Conservation (phyloP, 306 rosid genomes). For the Elaeagnus macrophylla region DNA sequence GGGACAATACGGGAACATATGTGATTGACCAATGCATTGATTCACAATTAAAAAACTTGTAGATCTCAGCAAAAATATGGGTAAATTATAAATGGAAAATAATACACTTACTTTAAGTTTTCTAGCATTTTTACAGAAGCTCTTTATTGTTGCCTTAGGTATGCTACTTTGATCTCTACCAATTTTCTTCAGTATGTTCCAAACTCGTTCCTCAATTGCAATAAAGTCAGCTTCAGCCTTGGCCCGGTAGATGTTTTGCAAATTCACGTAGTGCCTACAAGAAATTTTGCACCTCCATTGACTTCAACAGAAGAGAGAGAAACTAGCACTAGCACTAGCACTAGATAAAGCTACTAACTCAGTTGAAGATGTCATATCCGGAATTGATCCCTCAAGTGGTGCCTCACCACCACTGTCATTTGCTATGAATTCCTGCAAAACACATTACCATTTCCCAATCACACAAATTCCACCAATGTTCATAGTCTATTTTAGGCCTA, state of each 20-base stretch:
- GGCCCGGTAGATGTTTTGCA: constrained; percentile 82
- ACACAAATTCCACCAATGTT: constrained; percentile 5
- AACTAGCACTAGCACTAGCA: constrained; percentile 3
- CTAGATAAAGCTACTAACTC: constrained; percentile 49
- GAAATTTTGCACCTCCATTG: constrained; percentile 5
- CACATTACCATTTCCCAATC: constrained; percentile 15
- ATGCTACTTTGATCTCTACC: constrained; percentile 84
- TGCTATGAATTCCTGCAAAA: constrained; percentile 76
- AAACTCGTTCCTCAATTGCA: constrained; percentile 58
- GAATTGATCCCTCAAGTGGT: constrained; percentile 95
- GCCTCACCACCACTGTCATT: constrained; percentile 86
- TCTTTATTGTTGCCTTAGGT: constrained; percentile 54
- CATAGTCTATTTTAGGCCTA: not conserved
- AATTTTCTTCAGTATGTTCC: constrained; percentile 56
- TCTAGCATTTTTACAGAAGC: constrained; percentile 90
- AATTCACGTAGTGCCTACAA: constrained; percentile 70
- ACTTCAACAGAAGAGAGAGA: constrained; percentile 6
- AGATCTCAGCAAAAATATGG: not conserved
- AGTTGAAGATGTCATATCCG: constrained; percentile 96
- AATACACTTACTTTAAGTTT: constrained; percentile 70
- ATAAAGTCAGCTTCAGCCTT: constrained; percentile 94
- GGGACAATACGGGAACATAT: too few relatives aligned
- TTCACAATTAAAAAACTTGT: too few relatives aligned
- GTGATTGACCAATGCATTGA: too few relatives aligned
- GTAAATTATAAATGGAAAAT: constrained; percentile 2